Evolutionary conservation across 192 early-diverging fungal species (phyloP), one percentile per base, ranked within the genome.

Genomic region (Entomortierella parvispora): DNA sequence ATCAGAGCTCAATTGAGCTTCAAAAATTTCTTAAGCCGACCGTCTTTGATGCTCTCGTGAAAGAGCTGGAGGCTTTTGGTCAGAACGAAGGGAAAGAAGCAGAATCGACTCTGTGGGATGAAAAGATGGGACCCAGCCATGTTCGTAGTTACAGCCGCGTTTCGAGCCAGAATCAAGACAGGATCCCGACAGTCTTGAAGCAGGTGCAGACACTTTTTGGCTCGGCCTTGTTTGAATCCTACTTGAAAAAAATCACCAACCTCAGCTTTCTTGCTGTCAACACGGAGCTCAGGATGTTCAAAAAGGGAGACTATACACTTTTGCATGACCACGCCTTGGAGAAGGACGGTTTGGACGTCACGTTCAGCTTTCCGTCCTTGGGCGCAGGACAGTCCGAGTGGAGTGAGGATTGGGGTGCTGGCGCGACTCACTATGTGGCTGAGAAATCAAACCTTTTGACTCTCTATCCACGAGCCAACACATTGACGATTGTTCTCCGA

Each of bases 311-410:
- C 32, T 90, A 90, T 61, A 90, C 87, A 18, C 50, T 90, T 14
- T 54, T 87, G n/a, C 82, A 89, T 54, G 89, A 90, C 52, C 83
- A 85, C 54, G 86, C 77, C 3, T 46, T 79, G 33, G 89, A 90
- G 31, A 80, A 71, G 17, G 59, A 58, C 12, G 89, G 89, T 3
- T 44, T 88, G 10, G 89, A 90, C 65, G 86, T 80, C 3, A 54
- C 69, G 0, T 80, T 88, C 29, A 83, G 72, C 47, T 81, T 67
- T 43, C 80, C 74, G 22, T 37, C 20, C 28, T 4, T 69, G 25
- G 58, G 31, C 12, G 50, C n/a, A 11, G 18, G 18, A 40, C 55
- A 32, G 29, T 26, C 23, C 11, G 65, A 78, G 33, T 88, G 86
- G 86, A 66, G 83, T 15, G 82, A 86, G 33, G 46, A 58, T 0